Conservation (phyloP, 305 asterid species). For the Fraxinus velutina region DNA sequence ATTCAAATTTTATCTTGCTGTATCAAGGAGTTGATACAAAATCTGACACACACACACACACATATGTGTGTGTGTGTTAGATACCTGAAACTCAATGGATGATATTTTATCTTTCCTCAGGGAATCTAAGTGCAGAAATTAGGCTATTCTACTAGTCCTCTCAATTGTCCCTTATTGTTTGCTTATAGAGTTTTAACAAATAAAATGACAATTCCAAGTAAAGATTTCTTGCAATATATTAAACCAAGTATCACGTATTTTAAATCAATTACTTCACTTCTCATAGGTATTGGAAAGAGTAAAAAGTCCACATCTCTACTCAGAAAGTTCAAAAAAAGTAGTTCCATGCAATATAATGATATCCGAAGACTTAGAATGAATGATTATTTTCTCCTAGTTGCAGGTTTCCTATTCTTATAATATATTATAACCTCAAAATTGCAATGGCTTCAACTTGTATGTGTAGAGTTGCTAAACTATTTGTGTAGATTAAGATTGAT, state of each 20-base stretch:
- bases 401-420: background rate
- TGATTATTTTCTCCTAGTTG: background rate
- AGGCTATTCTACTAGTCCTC: background rate
- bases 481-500: background rate
- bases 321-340: background rate
- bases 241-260: background rate
- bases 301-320: background rate
- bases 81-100: background rate
- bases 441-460: background rate
- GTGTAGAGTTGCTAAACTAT: background rate
- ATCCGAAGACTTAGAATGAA: background rate
- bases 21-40: background rate
- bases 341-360: background rate
- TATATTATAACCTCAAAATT: background rate
- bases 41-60: background rate
- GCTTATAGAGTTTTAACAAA: background rate
- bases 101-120: background rate
- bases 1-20: background rate
- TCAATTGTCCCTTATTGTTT: background rate
- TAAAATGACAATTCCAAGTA: background rate
- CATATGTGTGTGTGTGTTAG: too few species aligned
- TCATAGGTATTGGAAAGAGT: background rate
- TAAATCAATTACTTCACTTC: too few species aligned
- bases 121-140: background rate
- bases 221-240: background rate